These are phyloP conservation scores for Mycena amicta DNA, from an alignment of 768 basidiomycete species.

Conservation along the genomic window DNA sequence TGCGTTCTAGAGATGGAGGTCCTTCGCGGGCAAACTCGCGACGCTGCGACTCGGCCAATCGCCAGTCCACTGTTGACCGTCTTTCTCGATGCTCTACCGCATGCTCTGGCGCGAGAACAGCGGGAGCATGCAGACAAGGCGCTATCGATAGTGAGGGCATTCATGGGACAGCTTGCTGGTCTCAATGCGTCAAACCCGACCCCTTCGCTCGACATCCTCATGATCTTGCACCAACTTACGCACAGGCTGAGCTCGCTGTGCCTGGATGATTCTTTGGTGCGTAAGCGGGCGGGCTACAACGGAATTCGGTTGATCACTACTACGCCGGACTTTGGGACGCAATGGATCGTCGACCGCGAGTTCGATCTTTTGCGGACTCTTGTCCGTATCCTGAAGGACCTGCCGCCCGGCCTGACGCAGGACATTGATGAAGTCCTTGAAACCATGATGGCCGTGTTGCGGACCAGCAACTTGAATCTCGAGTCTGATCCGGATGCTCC, in stretches of 20 bases:
- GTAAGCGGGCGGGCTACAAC: slow-evolving; percentile 86
- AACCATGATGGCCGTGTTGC: slow-evolving; percentile 69
- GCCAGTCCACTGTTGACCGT: slow-evolving; percentile 63
- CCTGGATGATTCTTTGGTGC: slow-evolving; percentile 87
- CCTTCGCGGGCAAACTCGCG: slow-evolving; percentile 56
- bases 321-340: slow-evolving; percentile 68
- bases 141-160: slow-evolving; percentile 56
- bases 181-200: slow-evolving; percentile 52
- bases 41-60: slow-evolving; percentile 52
- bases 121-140: slow-evolving; percentile 62
- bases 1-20: slow-evolving; percentile 79
- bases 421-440: slow-evolving; percentile 79
- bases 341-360: slow-evolving; percentile 85
- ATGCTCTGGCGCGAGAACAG: slow-evolving; percentile 71
- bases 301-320: slow-evolving; percentile 82
- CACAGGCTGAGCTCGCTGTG: slow-evolving; percentile 84
- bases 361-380: slow-evolving; percentile 89
- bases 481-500: slow-evolving; percentile 49
- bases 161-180: slow-evolving; percentile 68
- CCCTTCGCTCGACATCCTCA: slow-evolving; percentile 56
- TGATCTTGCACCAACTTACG: slow-evolving; percentile 79
- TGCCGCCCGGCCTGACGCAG: slow-evolving; percentile 85
- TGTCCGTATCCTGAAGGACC: slow-evolving; percentile 90
- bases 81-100: slow-evolving; percentile 80
- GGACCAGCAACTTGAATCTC: slow-evolving; percentile 56